A percentile compares a stretch with the other conserved stretches of the same genome.
phyloP scores from a whole-genome alignment of 441 rosid species.

The Euphorbia celastroides region DNA sequence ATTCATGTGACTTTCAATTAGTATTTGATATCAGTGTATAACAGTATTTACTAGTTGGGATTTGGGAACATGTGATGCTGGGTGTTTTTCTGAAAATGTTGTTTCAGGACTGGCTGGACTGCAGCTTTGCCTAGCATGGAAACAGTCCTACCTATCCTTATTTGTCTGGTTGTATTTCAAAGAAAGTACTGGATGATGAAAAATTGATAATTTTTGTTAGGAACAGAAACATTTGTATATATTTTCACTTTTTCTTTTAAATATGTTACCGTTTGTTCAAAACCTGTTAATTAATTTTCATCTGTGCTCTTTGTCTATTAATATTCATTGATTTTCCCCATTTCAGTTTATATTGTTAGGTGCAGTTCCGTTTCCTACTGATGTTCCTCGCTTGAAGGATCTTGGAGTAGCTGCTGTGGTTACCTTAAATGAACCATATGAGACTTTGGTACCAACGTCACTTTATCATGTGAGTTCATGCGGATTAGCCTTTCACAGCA shows the following conservation, averaged over 20 bases:
- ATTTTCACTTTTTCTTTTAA: not conserved
- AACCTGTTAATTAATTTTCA: not conserved
- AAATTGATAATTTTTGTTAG: not conserved
- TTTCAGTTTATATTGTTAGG: slow-evolving; percentile 46
- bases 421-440: slow-evolving; percentile 49
- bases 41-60: too few relatives aligned
- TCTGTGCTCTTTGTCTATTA: not conserved
- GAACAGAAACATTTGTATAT: not conserved
- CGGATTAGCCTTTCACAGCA: not conserved
- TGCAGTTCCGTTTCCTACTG: slow-evolving; percentile 54
- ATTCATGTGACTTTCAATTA: not conserved
- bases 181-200: not conserved
- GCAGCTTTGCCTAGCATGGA: not conserved
- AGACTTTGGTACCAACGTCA: slow-evolving; percentile 52
- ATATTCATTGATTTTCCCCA: not conserved
- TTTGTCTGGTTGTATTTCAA: not conserved
- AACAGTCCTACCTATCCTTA: not conserved
- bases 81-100: not conserved
- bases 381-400: slow-evolving; percentile 39
- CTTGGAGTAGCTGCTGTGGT: slow-evolving; percentile 50
- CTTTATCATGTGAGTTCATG: slow-evolving; percentile 34
- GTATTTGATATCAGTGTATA: not conserved
- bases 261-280: not conserved
- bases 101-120: too few relatives aligned
- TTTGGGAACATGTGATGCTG: not conserved